Evolutionary conservation across 2,329 filamentous ascomycete genomes (phyloP).

Genomic region (Aspergillus fumigatus): DNA sequence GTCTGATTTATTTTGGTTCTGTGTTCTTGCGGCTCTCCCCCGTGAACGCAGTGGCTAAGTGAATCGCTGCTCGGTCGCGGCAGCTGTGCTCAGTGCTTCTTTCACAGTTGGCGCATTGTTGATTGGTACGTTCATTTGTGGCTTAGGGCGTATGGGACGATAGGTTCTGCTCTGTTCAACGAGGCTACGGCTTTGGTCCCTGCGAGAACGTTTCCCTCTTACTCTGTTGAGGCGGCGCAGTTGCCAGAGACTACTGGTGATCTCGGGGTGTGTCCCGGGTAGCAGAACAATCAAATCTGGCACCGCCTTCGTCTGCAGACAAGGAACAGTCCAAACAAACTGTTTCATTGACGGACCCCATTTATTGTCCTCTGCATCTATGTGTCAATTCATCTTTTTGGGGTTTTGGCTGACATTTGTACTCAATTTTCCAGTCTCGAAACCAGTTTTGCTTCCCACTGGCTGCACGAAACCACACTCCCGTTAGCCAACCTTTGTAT

Average conservation of each 20-base stretch:
- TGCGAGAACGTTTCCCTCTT: constrained; percentile 1
- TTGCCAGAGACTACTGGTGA: constrained; percentile 2
- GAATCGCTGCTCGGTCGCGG: constrained; percentile 31
- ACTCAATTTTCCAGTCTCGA: constrained; percentile 18
- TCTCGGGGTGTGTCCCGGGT: constrained; percentile 22
- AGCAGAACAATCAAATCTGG: constrained; percentile 34
- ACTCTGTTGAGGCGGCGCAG: constrained; percentile 18
- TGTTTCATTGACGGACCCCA: constrained; percentile 8
- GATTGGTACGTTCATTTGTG: constrained; percentile 31
- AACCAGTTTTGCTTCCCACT: constrained; percentile 3
- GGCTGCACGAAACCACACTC: constrained; percentile 17
- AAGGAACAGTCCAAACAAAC: not conserved
- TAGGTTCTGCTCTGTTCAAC: constrained; percentile 5
- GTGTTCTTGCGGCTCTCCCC: constrained; percentile 4
- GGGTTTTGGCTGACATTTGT: constrained; percentile 17
- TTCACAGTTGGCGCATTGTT: constrained; percentile 35
- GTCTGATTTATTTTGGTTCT: not conserved
- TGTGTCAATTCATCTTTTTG: not conserved
- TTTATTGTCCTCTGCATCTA: constrained; percentile 8
- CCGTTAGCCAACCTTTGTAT: not conserved
- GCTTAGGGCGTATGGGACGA: constrained; percentile 8
- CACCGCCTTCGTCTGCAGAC: constrained; percentile 31
- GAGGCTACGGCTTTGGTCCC: not conserved
- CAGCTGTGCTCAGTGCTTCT: constrained; percentile 26
- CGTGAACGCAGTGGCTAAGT: constrained; percentile 23